Conservation (phyloP, 306 rosid species). For the Hylodesmum podocarpum region DNA sequence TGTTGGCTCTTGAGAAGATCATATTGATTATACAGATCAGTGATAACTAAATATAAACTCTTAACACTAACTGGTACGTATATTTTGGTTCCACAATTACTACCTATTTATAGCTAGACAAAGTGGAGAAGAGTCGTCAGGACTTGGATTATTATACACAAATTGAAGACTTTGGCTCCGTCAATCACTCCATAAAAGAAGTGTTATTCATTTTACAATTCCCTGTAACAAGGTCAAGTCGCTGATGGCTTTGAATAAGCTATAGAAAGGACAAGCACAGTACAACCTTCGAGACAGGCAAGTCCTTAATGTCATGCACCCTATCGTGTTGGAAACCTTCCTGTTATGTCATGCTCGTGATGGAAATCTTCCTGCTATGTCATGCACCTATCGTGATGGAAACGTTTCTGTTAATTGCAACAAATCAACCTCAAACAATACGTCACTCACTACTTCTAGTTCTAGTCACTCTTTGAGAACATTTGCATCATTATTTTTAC, state of each 20-base stretch:
- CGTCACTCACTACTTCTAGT: no score
- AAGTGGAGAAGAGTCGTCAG: background rate
- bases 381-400: no score
- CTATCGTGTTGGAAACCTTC: background rate
- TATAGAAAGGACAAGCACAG: no score
- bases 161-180: slow-evolving; percentile 15
- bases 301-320: slow-evolving; percentile 11
- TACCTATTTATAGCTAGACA: slow-evolving; percentile 19
- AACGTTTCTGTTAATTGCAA: no score
- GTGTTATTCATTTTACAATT: no score
- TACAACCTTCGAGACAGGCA: background rate
- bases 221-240: background rate
- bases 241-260: slow-evolving; percentile 14
- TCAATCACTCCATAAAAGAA: slow-evolving; percentile 41
- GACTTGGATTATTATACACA: background rate
- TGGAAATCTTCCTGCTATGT: no score
- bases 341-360: no score
- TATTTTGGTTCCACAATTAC: background rate
- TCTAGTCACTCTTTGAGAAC: no score
- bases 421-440: no score
- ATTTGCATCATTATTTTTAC: no score
- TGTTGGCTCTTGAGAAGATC: background rate
- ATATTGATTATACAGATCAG: background rate
- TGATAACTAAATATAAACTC: background rate
- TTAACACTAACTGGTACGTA: background rate